Evolutionary conservation across 352 stramenopile species (phyloP).

Genomic region (Aphanomyces cochlioides): DNA sequence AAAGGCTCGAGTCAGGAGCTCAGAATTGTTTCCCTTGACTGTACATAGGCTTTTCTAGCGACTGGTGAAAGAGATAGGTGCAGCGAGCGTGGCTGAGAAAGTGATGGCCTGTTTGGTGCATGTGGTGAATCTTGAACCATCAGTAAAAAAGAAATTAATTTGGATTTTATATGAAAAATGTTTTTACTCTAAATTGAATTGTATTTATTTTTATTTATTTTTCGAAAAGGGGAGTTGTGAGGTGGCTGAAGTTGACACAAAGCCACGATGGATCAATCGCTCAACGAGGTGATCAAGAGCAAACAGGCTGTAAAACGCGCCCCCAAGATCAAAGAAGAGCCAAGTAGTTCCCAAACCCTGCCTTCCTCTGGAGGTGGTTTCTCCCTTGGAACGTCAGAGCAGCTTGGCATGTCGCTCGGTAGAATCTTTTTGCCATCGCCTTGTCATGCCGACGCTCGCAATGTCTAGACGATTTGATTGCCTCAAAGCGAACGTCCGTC

Average conservation of each 20-base stretch:
- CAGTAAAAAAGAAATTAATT: too few species aligned
- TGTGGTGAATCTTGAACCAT: too few species aligned
- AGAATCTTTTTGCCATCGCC: neutral
- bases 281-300: slow-evolving; percentile 14
- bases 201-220: neutral
- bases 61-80: too few species aligned
- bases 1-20: too few species aligned
- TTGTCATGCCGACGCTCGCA: neutral
- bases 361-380: neutral
- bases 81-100: too few species aligned
- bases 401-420: slow-evolving; percentile 16
- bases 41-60: too few species aligned
- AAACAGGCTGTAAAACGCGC: neutral
- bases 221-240: neutral
- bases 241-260: neutral
- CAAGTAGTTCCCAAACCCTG: too few species aligned
- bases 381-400: slow-evolving; percentile 9
- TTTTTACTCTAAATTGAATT: neutral
- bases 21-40: too few species aligned
- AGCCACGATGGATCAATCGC: neutral
- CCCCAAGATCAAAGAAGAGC: neutral
- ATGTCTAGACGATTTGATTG: slow-evolving; percentile 7
- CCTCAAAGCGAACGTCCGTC: slow-evolving; percentile 1
- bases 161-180: neutral
- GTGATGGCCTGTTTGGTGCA: too few species aligned